Evolutionary conservation across 768 basidiomycete species (phyloP), one percentile per base, ranked within the genome.

Genomic region (Asterophora parasitica): DNA sequence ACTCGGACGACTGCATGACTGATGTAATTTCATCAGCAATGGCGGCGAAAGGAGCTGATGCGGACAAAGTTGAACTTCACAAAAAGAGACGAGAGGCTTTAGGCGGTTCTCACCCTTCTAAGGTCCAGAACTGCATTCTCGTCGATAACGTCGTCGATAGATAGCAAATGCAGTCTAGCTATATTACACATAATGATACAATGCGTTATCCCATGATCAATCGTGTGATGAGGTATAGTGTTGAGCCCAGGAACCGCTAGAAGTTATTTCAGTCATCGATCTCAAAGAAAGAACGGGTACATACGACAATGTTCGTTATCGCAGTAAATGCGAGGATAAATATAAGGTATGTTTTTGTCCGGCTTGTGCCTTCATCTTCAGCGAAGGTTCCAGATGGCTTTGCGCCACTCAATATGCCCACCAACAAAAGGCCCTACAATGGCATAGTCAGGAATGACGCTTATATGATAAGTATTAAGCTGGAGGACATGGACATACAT

Each of bases 301-400:
- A 42, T 59, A 76, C 71, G 62, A 85, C 81, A 37, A 74, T 63
- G 58, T 87, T 90, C 12, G 83, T 84, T 50, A 92, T 75, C 4
- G 88, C 87, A 28, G 90, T 88, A 57, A 92, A 91, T 10, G 76
- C 74, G 19, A 94, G 75, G 49, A 93, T 83, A 62, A 92, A 86
- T 17, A 82, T 75, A 65, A 93, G 73, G 64, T 93, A 92, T 28
- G 70, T 76, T 60, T 88, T 88, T 35, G 82, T 82, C 45, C 79
- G 73, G 20, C 74, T 80, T 42, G 78, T 65, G 4, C 74, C 65
- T 31, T 65, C 68, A 4, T 67, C 62, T 23, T 67, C 56, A 26
- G 68, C 70, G 63, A 93, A 92, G 0, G 88, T 85, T 46, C 69
- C 71, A 2, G 78, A 71, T 2, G 78, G 65, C 44, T 77, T 65